Conservation (phyloP, 805 yeast genomes). For the Candida pini region DNA sequence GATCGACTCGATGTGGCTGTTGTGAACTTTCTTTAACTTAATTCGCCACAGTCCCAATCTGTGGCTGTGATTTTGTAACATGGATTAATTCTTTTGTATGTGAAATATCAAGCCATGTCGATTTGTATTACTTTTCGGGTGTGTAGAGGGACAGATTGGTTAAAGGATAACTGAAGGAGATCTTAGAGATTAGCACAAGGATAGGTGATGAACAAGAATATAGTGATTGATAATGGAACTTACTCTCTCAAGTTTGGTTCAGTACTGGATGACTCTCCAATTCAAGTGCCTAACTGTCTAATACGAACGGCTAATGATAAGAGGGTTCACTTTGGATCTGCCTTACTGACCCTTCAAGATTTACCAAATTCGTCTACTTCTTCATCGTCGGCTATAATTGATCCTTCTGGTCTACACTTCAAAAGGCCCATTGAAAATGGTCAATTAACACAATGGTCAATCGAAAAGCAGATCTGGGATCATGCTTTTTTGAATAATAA, state of each 20-base stretch:
- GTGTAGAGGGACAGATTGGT: no score
- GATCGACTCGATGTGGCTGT: no score
- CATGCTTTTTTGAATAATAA: conserved; percentile 45
- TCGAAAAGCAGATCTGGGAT: conserved; percentile 89
- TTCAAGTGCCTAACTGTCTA: conserved; percentile 60
- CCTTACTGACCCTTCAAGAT: no score
- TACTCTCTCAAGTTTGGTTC: conserved; percentile 69
- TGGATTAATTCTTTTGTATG: no score
- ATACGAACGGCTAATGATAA: conserved; percentile 68
- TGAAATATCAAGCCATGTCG: no score
- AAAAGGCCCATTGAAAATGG: conserved; percentile 87
- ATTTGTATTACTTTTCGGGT: no score
- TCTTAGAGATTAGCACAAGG: no score
- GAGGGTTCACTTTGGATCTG: conserved; percentile 62
- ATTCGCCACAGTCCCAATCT: no score
- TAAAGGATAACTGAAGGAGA: no score
- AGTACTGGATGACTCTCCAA: conserved; percentile 38
- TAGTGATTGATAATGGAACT: conserved; percentile 88
- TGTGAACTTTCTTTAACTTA: no score
- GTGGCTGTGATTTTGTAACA: no score
- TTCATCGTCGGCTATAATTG: conserved; percentile 45
- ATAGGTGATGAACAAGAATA: conserved; percentile 21
- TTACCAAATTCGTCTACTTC: no score
- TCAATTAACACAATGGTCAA: conserved; percentile 85
- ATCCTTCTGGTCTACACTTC: conserved; percentile 67